Base-by-base conservation (phyloP, 805 yeast genomes). In the Starmera dryadoides region DNA sequence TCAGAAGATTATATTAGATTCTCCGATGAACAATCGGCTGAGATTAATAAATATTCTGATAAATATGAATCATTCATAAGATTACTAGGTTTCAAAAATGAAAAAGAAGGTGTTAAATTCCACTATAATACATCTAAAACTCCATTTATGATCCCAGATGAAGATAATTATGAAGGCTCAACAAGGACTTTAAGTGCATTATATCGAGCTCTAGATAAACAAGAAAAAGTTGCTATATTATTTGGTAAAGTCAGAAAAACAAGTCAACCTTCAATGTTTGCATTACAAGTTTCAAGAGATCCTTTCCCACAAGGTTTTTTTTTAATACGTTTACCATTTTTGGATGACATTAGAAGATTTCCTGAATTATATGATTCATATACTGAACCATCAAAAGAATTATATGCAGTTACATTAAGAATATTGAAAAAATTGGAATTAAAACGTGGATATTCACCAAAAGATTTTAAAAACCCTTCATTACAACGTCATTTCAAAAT, bases 231-330 rank as follows among this genome's bases (percentile, higher is more conserved):
- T 49, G 93, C 85, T 0, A 60, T 91, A 7, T 72, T 84, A 4
- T 86, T 87, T 79, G 91, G 94, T 1, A 75, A 78, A 49, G 49
- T 69, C 6, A 72, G 79, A 41, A 62, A 58, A 34, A 69, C 69
- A 36, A 56, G 85, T 0, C 54, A 68, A 26, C 93, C 95, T 0
- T 44, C 61, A 4, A 44, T 84, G 33, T 79, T 70, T 50, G 75
- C 81, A 2, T 48, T 88, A 41, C 63, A 77, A 26, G 83, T 95
- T 0, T 73, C 83, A 0, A 49, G 45, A 7, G 36, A 37, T 8
- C 35, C 35, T n/a, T 60, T 69, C 23, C 83, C 91, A 0, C 78
- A 83, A 41, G 96, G 96, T 0, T 74, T 91, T 44, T 77, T 81
- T 36, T 56, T 88, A 40, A 68, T 83, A 8, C 68, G 71, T 23